Percentiles rank a stretch among this genome's conserved stretches.
Evolutionary conservation across 2,329 filamentous ascomycete genomes (phyloP).

Genomic region (Fusarium secorum): DNA sequence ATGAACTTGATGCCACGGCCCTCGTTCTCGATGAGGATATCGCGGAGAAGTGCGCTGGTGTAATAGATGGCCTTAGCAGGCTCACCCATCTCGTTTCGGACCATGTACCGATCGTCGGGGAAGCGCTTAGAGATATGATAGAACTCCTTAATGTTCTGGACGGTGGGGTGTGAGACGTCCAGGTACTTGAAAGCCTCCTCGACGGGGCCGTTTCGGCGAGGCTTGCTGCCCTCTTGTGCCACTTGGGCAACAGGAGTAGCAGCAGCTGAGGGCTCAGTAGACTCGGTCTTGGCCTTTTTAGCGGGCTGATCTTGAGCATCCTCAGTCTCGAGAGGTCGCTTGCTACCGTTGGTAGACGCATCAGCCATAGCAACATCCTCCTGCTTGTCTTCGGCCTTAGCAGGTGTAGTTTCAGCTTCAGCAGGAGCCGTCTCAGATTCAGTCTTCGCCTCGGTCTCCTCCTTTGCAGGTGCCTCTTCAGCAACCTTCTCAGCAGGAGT

Average conservation of each 20-base stretch:
- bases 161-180: conserved; percentile 74
- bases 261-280: conserved; percentile 24
- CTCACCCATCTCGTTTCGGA: conserved; percentile 88
- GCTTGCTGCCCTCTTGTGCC: conserved; percentile 44
- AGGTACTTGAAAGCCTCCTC: conserved; percentile 98
- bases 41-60: conserved; percentile 82
- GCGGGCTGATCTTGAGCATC: conserved; percentile 51
- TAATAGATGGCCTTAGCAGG: conserved; percentile 98
- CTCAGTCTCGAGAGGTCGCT: conserved; percentile 48
- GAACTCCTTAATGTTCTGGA: conserved; percentile 80
- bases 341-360: conserved; percentile 43
- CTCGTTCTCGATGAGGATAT: conserved; percentile 88
- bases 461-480: conserved; percentile 37
- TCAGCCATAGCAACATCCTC: conserved; percentile 46
- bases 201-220: conserved; percentile 61
- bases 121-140: conserved; percentile 87
- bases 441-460: conserved; percentile 46
- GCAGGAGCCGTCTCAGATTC: conserved; percentile 49
- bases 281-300: conserved; percentile 59
- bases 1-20: conserved; percentile 93
- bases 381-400: conserved; percentile 25
- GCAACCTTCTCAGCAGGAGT: conserved; percentile 25
- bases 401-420: background rate
- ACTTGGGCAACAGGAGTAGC: conserved; percentile 38
- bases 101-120: conserved; percentile 91